These are phyloP conservation scores for Lactuca sativa DNA, from an alignment of 129 eudicot genomes.

Conservation along the genomic window DNA sequence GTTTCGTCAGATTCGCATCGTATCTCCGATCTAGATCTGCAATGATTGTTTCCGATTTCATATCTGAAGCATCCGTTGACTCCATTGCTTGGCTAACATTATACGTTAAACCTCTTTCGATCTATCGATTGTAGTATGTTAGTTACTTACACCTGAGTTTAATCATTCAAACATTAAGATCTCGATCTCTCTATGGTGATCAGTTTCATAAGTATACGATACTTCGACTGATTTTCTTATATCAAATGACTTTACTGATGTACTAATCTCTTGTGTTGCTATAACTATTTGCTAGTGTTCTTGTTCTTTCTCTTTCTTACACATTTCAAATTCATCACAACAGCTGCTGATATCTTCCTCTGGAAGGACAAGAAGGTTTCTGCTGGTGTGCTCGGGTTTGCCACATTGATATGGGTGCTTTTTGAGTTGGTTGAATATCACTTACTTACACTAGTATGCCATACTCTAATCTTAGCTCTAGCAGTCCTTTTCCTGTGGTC, in stretches of 20 bases:
- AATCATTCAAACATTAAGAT: neutral
- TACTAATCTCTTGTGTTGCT: neutral
- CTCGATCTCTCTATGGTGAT: conserved; percentile 1
- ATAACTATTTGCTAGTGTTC: neutral
- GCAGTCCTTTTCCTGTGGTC: conserved; percentile 80
- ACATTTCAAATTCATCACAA: neutral
- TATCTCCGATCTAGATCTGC: conserved; percentile 23
- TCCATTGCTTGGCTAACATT: neutral
- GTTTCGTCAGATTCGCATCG: neutral
- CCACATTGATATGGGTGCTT: conserved; percentile 82
- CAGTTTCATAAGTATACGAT: neutral
- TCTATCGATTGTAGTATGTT: conserved; percentile 6
- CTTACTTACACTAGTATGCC: conserved; percentile 82
- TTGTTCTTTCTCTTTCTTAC: neutral
- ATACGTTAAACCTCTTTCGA: neutral
- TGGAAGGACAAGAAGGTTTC: conserved; percentile 90
- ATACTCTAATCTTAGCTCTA: conserved; percentile 53
- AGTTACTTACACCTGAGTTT: neutral
- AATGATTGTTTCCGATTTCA: conserved; percentile 7
- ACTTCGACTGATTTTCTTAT: neutral
- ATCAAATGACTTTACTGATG: neutral
- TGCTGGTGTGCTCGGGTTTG: conserved; percentile 69
- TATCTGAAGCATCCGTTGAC: neutral
- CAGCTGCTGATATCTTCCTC: conserved; percentile 89
- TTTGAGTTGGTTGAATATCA: conserved; percentile 87